A percentile compares a stretch with the other conserved stretches of the same genome.
Conservation (phyloP, 2,329 filamentous ascomycete genomes). For the Pestalotiopsis sp. region DNA sequence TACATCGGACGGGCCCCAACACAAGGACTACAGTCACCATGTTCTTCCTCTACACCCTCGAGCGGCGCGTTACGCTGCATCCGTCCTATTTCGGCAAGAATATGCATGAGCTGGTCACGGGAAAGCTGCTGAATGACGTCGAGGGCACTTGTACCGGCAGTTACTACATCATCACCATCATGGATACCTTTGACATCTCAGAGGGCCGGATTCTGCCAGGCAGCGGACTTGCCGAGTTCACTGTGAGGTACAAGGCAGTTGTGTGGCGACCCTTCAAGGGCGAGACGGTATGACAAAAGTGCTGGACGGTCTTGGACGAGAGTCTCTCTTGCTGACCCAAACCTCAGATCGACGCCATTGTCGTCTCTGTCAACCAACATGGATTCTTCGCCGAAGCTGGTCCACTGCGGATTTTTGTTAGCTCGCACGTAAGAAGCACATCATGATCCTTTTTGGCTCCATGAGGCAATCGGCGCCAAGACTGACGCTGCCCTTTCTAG, state of each 20-base stretch:
- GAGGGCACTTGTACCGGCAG: conserved; percentile 94
- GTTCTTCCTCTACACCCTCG: conserved; percentile 98
- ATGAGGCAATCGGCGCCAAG: not conserved
- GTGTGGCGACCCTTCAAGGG: conserved; percentile 98
- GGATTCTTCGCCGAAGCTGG: conserved; percentile 89
- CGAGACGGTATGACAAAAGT: conserved; percentile 74
- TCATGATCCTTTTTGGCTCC: conserved; percentile 6
- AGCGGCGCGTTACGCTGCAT: conserved; percentile 91
- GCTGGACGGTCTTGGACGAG: conserved; percentile 13
- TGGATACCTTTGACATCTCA: conserved; percentile 94
- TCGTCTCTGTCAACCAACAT: conserved; percentile 86
- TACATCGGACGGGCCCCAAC: not conserved
- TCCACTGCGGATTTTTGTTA: conserved; percentile 77
- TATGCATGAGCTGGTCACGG: conserved; percentile 88
- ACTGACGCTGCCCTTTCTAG: conserved; percentile 46
- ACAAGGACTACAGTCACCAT: conserved; percentile 51
- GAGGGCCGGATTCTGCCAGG: conserved; percentile 91
- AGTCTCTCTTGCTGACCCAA: conserved; percentile 22
- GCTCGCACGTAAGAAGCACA: conserved; percentile 65
- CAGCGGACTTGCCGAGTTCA: conserved; percentile 91
- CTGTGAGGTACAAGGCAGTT: conserved; percentile 90
- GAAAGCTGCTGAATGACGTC: conserved; percentile 87
- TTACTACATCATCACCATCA: conserved; percentile 97
- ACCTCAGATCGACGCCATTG: conserved; percentile 84
- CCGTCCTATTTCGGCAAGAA: conserved; percentile 96